These are phyloP conservation scores for Staphylotrichum longicolle DNA, from an alignment of 495 filamentous ascomycete genomes.

Conservation along the genomic window DNA sequence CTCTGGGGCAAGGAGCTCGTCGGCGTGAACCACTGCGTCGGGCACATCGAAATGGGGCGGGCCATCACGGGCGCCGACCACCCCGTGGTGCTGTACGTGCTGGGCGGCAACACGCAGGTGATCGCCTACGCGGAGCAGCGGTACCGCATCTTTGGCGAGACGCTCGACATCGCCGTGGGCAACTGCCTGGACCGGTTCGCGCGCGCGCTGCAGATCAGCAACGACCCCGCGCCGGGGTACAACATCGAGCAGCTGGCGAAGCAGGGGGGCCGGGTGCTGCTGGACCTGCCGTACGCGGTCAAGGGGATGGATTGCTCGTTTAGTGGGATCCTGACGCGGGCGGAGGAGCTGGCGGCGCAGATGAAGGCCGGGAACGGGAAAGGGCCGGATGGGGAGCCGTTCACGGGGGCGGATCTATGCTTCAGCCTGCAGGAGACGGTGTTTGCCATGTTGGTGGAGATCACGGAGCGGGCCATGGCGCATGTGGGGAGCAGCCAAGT, in stretches of 20 bases:
- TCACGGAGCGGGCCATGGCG: slow-evolving; percentile 97
- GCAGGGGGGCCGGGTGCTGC: slow-evolving; percentile 57
- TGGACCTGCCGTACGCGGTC: slow-evolving; percentile 92
- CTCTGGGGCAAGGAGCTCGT: slow-evolving; percentile 87
- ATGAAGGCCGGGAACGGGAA: slow-evolving; percentile 46
- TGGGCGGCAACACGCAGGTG: slow-evolving; percentile 95
- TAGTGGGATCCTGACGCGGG: slow-evolving; percentile 79
- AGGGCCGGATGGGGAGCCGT: slow-evolving; percentile 40
- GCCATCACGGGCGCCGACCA: slow-evolving; percentile 88
- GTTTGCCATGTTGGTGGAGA: slow-evolving; percentile 96
- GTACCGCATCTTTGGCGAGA: slow-evolving; percentile 97
- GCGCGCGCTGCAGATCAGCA: slow-evolving; percentile 81
- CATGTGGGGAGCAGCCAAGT: slow-evolving; percentile 91
- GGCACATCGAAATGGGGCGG: slow-evolving; percentile 98
- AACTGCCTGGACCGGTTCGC: slow-evolving; percentile 98
- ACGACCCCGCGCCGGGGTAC: slow-evolving; percentile 94
- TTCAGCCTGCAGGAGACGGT: slow-evolving; percentile 94
- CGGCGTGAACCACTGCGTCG: slow-evolving; percentile 96
- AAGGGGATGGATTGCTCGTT: slow-evolving; percentile 99
- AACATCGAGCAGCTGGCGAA: slow-evolving; percentile 98
- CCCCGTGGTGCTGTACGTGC: slow-evolving; percentile 94
- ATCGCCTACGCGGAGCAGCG: slow-evolving; percentile 92
- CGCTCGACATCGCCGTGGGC: slow-evolving; percentile 94
- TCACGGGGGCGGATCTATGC: slow-evolving; percentile 86
- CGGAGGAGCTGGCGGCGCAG: slow-evolving; percentile 71